phyloP scores from a whole-genome alignment of 2,329 filamentous ascomycete genomes.

The Passalora sequoiae region DNA sequence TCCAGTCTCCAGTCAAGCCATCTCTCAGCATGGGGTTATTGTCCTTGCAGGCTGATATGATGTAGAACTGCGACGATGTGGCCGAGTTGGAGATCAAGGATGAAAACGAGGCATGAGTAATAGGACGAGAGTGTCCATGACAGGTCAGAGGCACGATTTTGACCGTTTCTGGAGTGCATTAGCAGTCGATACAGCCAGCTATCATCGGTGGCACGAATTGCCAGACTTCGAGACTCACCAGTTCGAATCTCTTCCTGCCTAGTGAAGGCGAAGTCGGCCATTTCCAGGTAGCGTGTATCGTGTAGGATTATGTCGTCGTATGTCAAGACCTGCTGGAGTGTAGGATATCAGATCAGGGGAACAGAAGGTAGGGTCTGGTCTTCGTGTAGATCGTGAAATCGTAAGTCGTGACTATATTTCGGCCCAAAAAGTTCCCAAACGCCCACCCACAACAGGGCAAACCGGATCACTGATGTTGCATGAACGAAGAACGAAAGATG shows the following conservation, averaged over 20 bases:
- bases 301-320: too few species aligned
- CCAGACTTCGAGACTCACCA: slow-evolving; percentile 16
- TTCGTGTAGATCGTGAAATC: slow-evolving; percentile 13
- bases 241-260: slow-evolving; percentile 29
- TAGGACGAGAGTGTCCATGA: slow-evolving; percentile 87
- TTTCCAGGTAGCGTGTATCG: slow-evolving; percentile 9
- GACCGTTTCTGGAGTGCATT: slow-evolving; percentile 33
- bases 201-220: neutral
- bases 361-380: too few species aligned
- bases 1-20: slow-evolving; percentile 94
- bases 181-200: slow-evolving; percentile 5
- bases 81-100: slow-evolving; percentile 52
- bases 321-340: too few species aligned
- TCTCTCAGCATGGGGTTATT: slow-evolving; percentile 98
- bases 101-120: slow-evolving; percentile 88
- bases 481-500: neutral
- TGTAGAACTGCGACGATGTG: slow-evolving; percentile 58
- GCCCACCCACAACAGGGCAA: neutral
- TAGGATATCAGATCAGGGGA: too few species aligned
- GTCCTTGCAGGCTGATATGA: slow-evolving; percentile 79
- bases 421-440: neutral
- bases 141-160: slow-evolving; percentile 83
- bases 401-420: slow-evolving; percentile 20
- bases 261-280: slow-evolving; percentile 35
- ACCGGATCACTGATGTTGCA: neutral